Percentiles rank a stretch among this genome's conserved stretches.
Conservation (phyloP, 2,329 filamentous ascomycete genomes). For the Sporothrix inflata region DNA sequence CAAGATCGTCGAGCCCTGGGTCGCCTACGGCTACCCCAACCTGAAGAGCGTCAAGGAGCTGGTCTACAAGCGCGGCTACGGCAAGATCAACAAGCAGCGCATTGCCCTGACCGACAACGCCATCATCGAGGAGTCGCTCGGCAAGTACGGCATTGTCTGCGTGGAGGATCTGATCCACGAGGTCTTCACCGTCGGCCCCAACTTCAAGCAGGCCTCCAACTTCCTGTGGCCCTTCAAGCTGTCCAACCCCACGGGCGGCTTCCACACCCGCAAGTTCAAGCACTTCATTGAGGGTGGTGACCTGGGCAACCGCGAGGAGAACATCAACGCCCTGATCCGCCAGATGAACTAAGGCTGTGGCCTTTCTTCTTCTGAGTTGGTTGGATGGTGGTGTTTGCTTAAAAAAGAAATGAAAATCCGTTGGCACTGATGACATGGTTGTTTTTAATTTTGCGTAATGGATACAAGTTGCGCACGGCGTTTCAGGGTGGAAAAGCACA, state of each 20-base stretch:
- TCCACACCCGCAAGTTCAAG: conserved; percentile 97
- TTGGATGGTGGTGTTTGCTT: conserved; percentile 33
- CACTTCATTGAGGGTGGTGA: conserved; percentile 99
- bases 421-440: conserved; percentile 37
- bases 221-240: conserved; percentile 99
- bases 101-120: conserved; percentile 95
- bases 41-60: conserved; percentile 99
- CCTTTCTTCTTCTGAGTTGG: conserved; percentile 34
- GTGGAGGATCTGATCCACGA: conserved; percentile 99
- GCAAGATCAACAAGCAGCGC: conserved; percentile 98
- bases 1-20: conserved; percentile 97
- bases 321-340: conserved; percentile 94
- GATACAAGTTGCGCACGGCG: conserved; percentile 42
- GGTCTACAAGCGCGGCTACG: conserved; percentile 99
- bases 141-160: conserved; percentile 98
- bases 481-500: conserved; percentile 37
- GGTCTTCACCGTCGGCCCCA: conserved; percentile 97
- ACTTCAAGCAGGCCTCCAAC: conserved; percentile 99
- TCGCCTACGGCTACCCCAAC: conserved; percentile 99
- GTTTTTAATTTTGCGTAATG: conserved; percentile 34
- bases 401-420: conserved; percentile 8
- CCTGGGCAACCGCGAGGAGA: conserved; percentile 96
- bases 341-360: conserved; percentile 86
- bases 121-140: conserved; percentile 94
- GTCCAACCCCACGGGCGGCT: conserved; percentile 95